These are phyloP conservation scores for Mycena rebaudengoi DNA, from an alignment of 768 basidiomycete genomes.

Conservation along the genomic window DNA sequence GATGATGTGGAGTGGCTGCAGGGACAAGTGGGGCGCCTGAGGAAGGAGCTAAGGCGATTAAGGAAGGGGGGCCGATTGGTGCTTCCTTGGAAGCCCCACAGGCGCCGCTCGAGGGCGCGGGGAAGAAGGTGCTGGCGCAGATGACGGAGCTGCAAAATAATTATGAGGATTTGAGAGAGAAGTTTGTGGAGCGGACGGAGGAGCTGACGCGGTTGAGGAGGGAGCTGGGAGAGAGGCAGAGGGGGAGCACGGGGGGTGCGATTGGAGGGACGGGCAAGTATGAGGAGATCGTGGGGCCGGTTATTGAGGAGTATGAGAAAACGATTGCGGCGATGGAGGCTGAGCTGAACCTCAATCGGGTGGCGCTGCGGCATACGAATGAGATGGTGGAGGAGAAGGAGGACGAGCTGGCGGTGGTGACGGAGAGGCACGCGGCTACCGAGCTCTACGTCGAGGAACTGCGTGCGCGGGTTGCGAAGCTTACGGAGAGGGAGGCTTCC, in stretches of 20 bases:
- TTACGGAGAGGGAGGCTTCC: conserved; percentile 88
- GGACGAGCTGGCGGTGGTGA: conserved; percentile 71
- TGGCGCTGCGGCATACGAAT: conserved; percentile 89
- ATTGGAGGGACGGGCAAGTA: conserved; percentile 79
- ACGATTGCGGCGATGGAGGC: conserved; percentile 95
- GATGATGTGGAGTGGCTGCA: conserved; percentile 98
- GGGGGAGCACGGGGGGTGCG: conserved; percentile 64
- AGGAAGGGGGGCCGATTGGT: conserved; percentile 62
- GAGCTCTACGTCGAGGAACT: conserved; percentile 92
- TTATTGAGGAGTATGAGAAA: conserved; percentile 99
- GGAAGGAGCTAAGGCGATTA: conserved; percentile 88
- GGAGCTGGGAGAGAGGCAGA: conserved; percentile 80
- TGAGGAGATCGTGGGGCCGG: conserved; percentile 94
- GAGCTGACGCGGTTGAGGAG: conserved; percentile 83
- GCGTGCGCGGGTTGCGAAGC: conserved; percentile 77
- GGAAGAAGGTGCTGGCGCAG: conserved; percentile 81
- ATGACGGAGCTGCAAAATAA: conserved; percentile 87
- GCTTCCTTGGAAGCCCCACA: conserved; percentile 36
- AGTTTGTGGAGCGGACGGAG: conserved; percentile 89
- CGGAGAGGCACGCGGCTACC: conserved; percentile 77
- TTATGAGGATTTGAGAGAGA: conserved; percentile 84
- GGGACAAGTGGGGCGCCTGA: conserved; percentile 80
- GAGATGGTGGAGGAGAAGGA: conserved; percentile 94
- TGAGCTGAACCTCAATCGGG: conserved; percentile 86
- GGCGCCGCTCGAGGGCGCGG: conserved; percentile 64